Conservation (phyloP, 164 flowering plant genomes). For the Umbellularia californica region DNA sequence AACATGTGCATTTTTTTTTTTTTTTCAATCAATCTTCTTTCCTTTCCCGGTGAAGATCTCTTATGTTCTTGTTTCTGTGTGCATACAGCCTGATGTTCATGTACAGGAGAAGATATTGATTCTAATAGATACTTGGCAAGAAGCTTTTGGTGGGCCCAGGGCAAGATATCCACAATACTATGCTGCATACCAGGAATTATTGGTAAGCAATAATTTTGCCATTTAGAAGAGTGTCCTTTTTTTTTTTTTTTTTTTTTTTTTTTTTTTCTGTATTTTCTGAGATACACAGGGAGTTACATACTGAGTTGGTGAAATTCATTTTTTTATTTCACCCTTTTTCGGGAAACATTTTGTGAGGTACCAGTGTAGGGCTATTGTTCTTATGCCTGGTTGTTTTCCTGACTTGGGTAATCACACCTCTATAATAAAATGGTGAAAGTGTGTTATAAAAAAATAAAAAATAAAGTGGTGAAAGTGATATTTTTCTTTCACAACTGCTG, state of each 20-base stretch:
- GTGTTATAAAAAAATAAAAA: too few species aligned
- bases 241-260: not conserved
- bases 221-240: not conserved
- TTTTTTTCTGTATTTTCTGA: not conserved
- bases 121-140: conserved; percentile 98
- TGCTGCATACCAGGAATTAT: conserved; percentile 87
- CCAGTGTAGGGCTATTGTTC: not conserved
- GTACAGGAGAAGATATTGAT: conserved; percentile 90
- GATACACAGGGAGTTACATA: not conserved
- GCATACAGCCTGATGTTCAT: conserved; percentile 76
- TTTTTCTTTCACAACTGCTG: not conserved
- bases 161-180: conserved; percentile 94
- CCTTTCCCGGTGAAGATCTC: not conserved
- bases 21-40: not conserved
- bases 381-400: not conserved
- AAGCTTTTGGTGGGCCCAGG: conserved; percentile 96
- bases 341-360: not conserved
- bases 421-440: not conserved
- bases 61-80: conserved; percentile 9
- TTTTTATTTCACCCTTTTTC: not conserved
- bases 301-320: not conserved
- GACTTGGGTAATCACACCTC: not conserved
- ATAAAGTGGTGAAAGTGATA: not conserved
- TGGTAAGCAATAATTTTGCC: conserved; percentile 43
- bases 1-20: not conserved